phyloP scores from a whole-genome alignment of 768 basidiomycete species.

The Pulveroboletus sp. region DNA sequence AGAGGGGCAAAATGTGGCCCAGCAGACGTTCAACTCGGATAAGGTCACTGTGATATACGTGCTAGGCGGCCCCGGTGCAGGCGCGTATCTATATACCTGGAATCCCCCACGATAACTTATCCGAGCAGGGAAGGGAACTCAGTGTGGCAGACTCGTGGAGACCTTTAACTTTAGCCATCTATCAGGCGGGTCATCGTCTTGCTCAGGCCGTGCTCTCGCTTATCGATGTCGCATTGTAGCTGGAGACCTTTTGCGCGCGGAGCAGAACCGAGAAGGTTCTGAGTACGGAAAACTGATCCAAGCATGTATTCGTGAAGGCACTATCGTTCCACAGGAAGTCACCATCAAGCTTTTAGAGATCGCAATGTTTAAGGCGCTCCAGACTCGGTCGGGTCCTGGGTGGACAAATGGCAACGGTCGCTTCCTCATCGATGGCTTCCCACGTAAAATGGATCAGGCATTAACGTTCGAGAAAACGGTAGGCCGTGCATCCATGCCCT shows the following conservation, averaged over 20 bases:
- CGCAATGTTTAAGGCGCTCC: slow-evolving; percentile 73
- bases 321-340: slow-evolving; percentile 94
- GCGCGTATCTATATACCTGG: slow-evolving; percentile 38
- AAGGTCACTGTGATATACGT: slow-evolving; percentile 92
- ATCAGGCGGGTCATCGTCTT: slow-evolving; percentile 57
- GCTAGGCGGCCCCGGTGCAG: slow-evolving; percentile 95
- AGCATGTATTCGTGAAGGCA: slow-evolving; percentile 86
- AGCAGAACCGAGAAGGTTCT: slow-evolving; percentile 85
- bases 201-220: slow-evolving; percentile 7
- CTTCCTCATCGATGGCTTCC: slow-evolving; percentile 97
- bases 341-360: slow-evolving; percentile 94
- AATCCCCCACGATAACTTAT: slow-evolving; percentile 3
- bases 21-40: slow-evolving; percentile 51
- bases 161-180: slow-evolving; percentile 91
- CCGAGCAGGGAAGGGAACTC: slow-evolving; percentile 87
- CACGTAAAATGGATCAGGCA: slow-evolving; percentile 98
- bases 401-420: slow-evolving; percentile 76
- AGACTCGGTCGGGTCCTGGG: slow-evolving; percentile 42
- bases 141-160: slow-evolving; percentile 80
- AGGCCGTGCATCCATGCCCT: slow-evolving; percentile 19
- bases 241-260: slow-evolving; percentile 95
- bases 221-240: slow-evolving; percentile 44
- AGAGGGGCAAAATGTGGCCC: neutral
- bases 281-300: slow-evolving; percentile 82
- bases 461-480: slow-evolving; percentile 86